phyloP scores from a whole-genome alignment of 2,329 filamentous ascomycete genomes.

The Colletotrichum coccodes region DNA sequence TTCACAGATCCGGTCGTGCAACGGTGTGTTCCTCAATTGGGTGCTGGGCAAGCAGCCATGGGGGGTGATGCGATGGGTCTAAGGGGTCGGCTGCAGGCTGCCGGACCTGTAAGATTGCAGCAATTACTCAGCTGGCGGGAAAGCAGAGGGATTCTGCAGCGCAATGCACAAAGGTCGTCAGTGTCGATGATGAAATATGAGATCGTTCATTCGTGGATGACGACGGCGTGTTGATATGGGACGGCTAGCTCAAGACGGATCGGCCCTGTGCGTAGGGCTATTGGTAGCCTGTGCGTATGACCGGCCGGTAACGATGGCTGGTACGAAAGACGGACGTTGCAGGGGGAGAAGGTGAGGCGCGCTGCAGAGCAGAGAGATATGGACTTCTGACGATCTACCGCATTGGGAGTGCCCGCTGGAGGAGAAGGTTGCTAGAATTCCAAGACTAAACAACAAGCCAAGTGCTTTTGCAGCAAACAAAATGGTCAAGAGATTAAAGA shows the following conservation, averaged over 20 bases:
- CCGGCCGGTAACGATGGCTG: background rate
- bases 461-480: conserved; percentile 7
- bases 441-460: background rate
- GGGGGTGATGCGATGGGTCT: conserved; percentile 22
- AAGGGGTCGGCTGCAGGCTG: conserved; percentile 22
- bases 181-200: conserved; percentile 34
- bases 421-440: background rate
- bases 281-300: conserved; percentile 28
- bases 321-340: background rate
- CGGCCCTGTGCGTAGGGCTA: conserved; percentile 25
- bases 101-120: conserved; percentile 38
- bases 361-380: background rate
- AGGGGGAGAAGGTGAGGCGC: background rate
- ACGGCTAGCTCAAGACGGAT: conserved; percentile 20
- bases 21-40: conserved; percentile 16
- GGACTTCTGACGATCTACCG: conserved; percentile 2
- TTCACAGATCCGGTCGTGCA: conserved; percentile 34
- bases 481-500: background rate
- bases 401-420: background rate
- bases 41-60: conserved; percentile 23
- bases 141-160: conserved; percentile 18
- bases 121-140: conserved; percentile 39
- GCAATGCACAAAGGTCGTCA: conserved; percentile 17
- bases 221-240: conserved; percentile 23
- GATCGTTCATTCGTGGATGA: conserved; percentile 33